These are phyloP conservation scores for Balakata baccata DNA, from an alignment of 345 rosid genomes.

Conservation along the genomic window DNA sequence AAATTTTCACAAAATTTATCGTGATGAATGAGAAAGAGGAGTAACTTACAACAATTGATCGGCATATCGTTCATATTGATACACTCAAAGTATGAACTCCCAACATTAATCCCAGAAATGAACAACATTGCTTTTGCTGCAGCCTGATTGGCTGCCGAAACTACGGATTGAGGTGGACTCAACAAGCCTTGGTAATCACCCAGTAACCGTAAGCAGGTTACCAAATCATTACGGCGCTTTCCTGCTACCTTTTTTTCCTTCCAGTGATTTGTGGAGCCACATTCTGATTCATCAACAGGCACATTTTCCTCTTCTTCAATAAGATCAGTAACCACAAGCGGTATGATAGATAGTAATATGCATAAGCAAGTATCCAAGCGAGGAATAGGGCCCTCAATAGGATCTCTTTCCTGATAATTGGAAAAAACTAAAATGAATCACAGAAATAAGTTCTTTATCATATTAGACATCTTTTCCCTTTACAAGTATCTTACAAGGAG, in stretches of 20 bases:
- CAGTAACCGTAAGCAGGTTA: constrained; percentile 76
- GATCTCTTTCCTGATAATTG: constrained; percentile 75
- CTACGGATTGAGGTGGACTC: constrained; percentile 65
- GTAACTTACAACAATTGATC: constrained; percentile 65
- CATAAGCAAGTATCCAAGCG: constrained; percentile 82
- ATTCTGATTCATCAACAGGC: constrained; percentile 50
- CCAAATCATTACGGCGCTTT: constrained; percentile 59
- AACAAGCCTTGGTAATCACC: constrained; percentile 76
- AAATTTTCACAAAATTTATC: neutral
- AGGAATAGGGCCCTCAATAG: constrained; percentile 88
- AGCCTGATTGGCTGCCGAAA: constrained; percentile 83
- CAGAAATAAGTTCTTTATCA: neutral
- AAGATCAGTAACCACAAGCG: constrained; percentile 68
- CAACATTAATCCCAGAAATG: constrained; percentile 60
- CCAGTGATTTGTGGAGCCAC: constrained; percentile 43
- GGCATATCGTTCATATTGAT: constrained; percentile 74
- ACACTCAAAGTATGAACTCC: constrained; percentile 59
- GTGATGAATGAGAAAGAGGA: constrained; percentile 12
- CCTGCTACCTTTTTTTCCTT: constrained; percentile 53
- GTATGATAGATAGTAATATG: constrained; percentile 71
- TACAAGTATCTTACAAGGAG: neutral
- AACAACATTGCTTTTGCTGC: constrained; percentile 75
- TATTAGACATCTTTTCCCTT: neutral
- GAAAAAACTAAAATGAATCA: neutral
- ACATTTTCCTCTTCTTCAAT: constrained; percentile 89